Base-by-base conservation (phyloP, 495 filamentous ascomycete species). In the Penicillium robsamsonii region DNA sequence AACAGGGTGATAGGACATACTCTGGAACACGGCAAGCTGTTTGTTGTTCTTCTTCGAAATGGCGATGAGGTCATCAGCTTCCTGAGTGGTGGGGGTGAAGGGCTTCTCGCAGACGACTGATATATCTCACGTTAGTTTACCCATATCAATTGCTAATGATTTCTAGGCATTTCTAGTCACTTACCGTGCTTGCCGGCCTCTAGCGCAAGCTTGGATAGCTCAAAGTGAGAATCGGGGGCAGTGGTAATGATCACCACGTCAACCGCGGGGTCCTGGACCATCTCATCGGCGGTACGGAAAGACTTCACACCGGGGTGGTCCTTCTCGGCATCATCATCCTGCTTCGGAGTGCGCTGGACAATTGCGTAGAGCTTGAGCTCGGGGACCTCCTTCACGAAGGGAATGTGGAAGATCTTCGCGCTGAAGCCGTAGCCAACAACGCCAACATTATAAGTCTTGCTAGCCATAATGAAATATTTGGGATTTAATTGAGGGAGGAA, bases 351-450 rank as follows among this genome's bases (percentile, higher is more conserved):
- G 61, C 91, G 88, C 74, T 96, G 91, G 37, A 94, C 84, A 60
- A 96, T 82, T 52, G 87, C 84, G 61, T 92, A 82, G 42, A 95
- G 82, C 15, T 79, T 83, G 59, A 94, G 77, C 33, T 81, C 73
- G 24, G 87, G 76, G 1, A 86, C 81, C 24, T 78, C 75, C 38
- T 74, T 71, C 67, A 96, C 86, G 72, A 94, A 88, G 55, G 91
- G 91, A 70, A 96, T 93, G 73, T 96, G 91, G 76, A 95, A 95
- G 72, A 87, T 73, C 63, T 93, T 93, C 61, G 91, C 90, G 42
- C 91, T 92, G 73, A 92, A 75, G 66, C 91, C 85, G 67, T 87
- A 88, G 59, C 85, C 85, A 56, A 88, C 73, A 46, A 88, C 62
- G 52, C 77, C 82, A 59, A 84, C 75, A 57, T 87, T 87, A 64